Conservation (phyloP, 495 filamentous ascomycete species). For the Xylaria intraflava region DNA sequence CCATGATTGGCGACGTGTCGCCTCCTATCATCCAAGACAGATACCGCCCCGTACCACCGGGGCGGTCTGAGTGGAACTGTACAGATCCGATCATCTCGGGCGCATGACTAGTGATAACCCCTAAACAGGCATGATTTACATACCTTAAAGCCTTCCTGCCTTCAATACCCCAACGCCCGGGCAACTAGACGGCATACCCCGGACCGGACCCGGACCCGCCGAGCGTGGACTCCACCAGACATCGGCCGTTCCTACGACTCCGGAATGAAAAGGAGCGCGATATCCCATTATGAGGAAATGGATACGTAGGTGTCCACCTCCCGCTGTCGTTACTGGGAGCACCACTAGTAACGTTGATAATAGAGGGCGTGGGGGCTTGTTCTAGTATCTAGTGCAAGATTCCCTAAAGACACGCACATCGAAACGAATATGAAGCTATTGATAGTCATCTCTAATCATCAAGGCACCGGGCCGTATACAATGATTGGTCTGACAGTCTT, state of each 20-base stretch:
- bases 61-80: conserved; percentile 11
- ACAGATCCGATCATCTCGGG: conserved; percentile 15
- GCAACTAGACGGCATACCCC: conserved; percentile 10
- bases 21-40: not conserved
- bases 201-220: conserved; percentile 20
- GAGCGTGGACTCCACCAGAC: conserved; percentile 22
- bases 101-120: conserved; percentile 16
- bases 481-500: not conserved
- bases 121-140: conserved; percentile 20
- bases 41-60: conserved; percentile 1
- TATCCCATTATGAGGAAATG: conserved; percentile 21
- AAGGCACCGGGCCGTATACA: not conserved
- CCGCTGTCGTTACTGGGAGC: conserved; percentile 21
- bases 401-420: too few species aligned
- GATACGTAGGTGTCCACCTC: conserved; percentile 24
- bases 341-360: too few species aligned
- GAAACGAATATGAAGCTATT: not conserved
- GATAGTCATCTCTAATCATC: not conserved
- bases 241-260: conserved; percentile 25
- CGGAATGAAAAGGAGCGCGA: conserved; percentile 20
- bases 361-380: too few species aligned
- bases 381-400: too few species aligned
- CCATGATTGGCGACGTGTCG: not conserved
- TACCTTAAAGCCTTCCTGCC: conserved; percentile 20
- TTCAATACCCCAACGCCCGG: conserved; percentile 20